phyloP scores from a whole-genome alignment of 148 eudicot species.

The Persicaria maculosa region DNA sequence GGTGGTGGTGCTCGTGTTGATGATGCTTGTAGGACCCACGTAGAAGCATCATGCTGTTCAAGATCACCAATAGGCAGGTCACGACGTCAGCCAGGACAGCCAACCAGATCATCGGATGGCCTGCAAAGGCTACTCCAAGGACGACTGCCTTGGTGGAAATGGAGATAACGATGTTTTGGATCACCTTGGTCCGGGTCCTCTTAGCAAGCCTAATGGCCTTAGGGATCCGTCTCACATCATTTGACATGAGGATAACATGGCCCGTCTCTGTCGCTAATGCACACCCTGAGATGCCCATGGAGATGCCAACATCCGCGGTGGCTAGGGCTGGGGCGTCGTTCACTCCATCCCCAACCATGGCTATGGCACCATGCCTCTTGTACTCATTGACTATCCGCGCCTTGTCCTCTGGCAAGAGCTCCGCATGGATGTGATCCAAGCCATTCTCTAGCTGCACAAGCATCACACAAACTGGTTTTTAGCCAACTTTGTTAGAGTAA shows the following conservation, averaged over 20 bases:
- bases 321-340: slow-evolving; percentile 88
- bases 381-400: slow-evolving; percentile 51
- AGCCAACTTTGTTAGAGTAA: background rate
- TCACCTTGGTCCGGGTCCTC: slow-evolving; percentile 45
- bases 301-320: slow-evolving; percentile 78
- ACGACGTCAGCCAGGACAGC: slow-evolving; percentile 76
- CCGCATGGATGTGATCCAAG: slow-evolving; percentile 53
- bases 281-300: slow-evolving; percentile 95
- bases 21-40: slow-evolving; percentile 18
- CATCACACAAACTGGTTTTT: background rate
- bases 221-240: slow-evolving; percentile 66
- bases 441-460: background rate
- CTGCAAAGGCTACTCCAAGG: slow-evolving; percentile 51
- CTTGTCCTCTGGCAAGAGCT: slow-evolving; percentile 80
- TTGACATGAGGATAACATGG: slow-evolving; percentile 72
- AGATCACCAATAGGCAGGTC: slow-evolving; percentile 65
- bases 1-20: background rate
- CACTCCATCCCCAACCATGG: slow-evolving; percentile 92
- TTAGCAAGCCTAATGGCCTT: slow-evolving; percentile 49
- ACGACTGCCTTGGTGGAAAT: slow-evolving; percentile 50
- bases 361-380: slow-evolving; percentile 49
- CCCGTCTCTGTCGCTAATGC: slow-evolving; percentile 86
- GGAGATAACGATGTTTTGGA: slow-evolving; percentile 58
- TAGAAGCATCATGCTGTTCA: slow-evolving; percentile 78
- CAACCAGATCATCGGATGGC: slow-evolving; percentile 83